Conservation (phyloP, 768 basidiomycete species). For the Suillus ampliporus region DNA sequence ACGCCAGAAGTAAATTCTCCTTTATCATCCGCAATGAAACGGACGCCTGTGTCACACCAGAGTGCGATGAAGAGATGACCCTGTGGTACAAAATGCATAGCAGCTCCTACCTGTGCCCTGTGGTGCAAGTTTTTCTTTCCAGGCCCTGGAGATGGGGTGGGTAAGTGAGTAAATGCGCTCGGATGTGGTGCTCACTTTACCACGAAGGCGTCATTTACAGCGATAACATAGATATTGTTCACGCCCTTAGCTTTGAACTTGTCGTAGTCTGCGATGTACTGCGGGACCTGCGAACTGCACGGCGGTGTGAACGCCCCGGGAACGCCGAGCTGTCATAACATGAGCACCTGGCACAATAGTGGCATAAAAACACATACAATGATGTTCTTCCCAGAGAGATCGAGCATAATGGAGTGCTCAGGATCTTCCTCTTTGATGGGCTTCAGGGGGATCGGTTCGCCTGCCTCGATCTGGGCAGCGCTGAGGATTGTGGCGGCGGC, state of each 20-base stretch:
- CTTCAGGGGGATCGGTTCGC: conserved; percentile 50
- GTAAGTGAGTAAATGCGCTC: conserved; percentile 13
- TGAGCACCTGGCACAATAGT: neutral
- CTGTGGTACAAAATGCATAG: neutral
- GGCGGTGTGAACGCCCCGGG: conserved; percentile 80
- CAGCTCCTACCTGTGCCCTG: conserved; percentile 55
- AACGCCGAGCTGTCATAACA: conserved; percentile 60
- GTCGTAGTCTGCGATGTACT: conserved; percentile 68
- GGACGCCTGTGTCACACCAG: conserved; percentile 45
- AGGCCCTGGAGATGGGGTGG: conserved; percentile 51
- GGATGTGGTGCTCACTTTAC: conserved; percentile 43
- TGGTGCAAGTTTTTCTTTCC: conserved; percentile 67
- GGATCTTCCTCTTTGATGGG: conserved; percentile 66
- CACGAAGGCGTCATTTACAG: conserved; percentile 83
- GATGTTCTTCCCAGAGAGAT: conserved; percentile 63
- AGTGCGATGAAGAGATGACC: conserved; percentile 14
- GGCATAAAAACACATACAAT: conserved; percentile 49
- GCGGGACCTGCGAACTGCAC: conserved; percentile 67
- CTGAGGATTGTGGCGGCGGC: conserved; percentile 56
- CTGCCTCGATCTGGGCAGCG: conserved; percentile 46
- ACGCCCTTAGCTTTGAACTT: conserved; percentile 81
- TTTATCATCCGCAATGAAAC: conserved; percentile 73
- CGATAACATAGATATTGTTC: conserved; percentile 70
- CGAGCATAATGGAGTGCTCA: conserved; percentile 46
- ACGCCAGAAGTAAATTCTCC: conserved; percentile 57